Evolutionary conservation across 495 filamentous ascomycete genomes (phyloP).

Genomic region (Mycothermus thermophilus): DNA sequence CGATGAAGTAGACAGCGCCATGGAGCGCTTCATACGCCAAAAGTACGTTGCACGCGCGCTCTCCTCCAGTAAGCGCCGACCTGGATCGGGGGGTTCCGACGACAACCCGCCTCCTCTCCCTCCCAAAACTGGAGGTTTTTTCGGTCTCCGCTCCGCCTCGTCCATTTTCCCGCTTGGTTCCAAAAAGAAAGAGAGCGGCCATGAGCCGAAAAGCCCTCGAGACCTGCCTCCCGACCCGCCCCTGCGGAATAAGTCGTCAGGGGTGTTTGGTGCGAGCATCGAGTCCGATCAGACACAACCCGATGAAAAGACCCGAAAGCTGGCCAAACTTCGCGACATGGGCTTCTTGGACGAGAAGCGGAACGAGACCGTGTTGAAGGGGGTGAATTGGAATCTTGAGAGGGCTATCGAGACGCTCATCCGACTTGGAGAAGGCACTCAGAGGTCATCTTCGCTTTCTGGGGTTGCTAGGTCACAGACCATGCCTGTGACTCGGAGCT

Average conservation of each 20-base stretch:
- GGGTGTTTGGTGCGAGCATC: conserved; percentile 54
- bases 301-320: conserved; percentile 49
- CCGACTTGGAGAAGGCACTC: conserved; percentile 54
- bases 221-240: conserved; percentile 14
- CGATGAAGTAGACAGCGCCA: conserved; percentile 80
- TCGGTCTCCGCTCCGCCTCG: conserved; percentile 62
- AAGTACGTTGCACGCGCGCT: conserved; percentile 62
- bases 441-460: conserved; percentile 30
- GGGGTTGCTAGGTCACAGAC: conserved; percentile 19
- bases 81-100: conserved; percentile 35
- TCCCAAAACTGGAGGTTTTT: conserved; percentile 64
- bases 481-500: conserved; percentile 23
- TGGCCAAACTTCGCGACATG: conserved; percentile 74
- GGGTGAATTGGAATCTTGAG: conserved; percentile 69
- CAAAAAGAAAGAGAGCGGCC: conserved; percentile 21
- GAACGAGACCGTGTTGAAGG: conserved; percentile 65
- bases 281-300: conserved; percentile 25
- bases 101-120: conserved; percentile 66
- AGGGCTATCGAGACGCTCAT: conserved; percentile 71
- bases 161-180: conserved; percentile 47
- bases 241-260: conserved; percentile 44
- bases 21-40: conserved; percentile 87
- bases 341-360: conserved; percentile 76
- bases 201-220: conserved; percentile 16
- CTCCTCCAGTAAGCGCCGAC: conserved; percentile 24